Evolutionary conservation across 192 early-diverging fungal genomes (phyloP), one percentile per base, ranked within the genome.

Genomic region (Coemansia biformis): DNA sequence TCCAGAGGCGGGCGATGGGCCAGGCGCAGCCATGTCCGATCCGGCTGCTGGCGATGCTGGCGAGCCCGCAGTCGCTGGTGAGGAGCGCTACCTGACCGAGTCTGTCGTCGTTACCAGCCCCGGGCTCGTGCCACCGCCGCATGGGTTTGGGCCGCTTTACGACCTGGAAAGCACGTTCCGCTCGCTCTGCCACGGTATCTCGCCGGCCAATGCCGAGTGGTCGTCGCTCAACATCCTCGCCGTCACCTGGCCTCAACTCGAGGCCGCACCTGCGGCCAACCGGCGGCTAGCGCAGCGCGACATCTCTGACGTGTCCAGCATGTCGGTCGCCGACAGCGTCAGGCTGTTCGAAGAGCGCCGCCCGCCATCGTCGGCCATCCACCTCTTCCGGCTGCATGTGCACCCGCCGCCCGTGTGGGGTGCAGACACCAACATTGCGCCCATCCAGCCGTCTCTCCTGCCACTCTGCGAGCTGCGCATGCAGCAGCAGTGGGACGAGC

Each of bases 181-280:
- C 30, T 50, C 63, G 45, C 55, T 74, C 21, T 66, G 63, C 41
- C 58, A 74, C 15, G 70, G 70, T 24, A 36, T 66, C 14, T 22
- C 56, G 21, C 70, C 70, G 13, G 51, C 59, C 12, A 62, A 66
- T 31, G 70, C 70, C 6, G 70, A 74, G 55, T 74, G 70, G 70
- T 74, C 70, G 47, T 54, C 70, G 14, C 63, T 61, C 24, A 74
- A 74, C 39, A 48, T 74, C 30, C 36, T 74, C 26, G 70, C 70
- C 5, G 70, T 66, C 31, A 47, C 70, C 29, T 74, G 70, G 70
- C 63, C 70, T 5, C 70, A 74, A 40, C 51, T 74, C 14, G 70
- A 66, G 50, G 46, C 48, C 5, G 46, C 54, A 5, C 39, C 48
- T 14, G 48, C 50, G 0, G 48, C 45, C 12, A 48, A 43, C 13